Percentiles rank a stretch among this genome's conserved stretches.
Evolutionary conservation across 2,329 filamentous ascomycete species (phyloP).

Genomic region (Colletotrichum sp.): DNA sequence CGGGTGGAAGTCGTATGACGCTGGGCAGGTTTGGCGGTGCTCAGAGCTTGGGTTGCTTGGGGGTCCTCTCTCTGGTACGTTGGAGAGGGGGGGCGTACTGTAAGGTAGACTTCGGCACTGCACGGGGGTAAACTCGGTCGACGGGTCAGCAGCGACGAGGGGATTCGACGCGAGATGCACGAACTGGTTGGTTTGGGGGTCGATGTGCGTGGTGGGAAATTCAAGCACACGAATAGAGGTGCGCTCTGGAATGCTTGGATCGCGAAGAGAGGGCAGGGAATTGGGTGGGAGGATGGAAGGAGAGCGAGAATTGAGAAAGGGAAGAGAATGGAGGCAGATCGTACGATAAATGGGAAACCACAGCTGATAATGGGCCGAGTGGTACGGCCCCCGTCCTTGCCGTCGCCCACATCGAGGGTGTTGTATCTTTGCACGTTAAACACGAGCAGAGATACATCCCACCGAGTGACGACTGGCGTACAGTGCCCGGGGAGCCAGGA

Average conservation of each 20-base stretch:
- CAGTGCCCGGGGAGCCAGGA: background rate
- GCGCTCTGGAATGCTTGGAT: background rate
- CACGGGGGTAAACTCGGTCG: background rate
- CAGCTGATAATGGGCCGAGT: conserved; percentile 19
- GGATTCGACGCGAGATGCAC: conserved; percentile 2
- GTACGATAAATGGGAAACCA: conserved; percentile 23
- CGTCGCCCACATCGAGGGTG: background rate
- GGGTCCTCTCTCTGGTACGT: background rate
- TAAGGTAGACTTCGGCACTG: background rate
- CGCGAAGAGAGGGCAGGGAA: background rate
- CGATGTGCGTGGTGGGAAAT: background rate
- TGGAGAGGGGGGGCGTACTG: background rate
- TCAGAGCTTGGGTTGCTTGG: background rate
- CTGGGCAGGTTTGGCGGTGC: conserved; percentile 7
- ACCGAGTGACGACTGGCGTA: background rate
- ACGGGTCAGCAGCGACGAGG: background rate
- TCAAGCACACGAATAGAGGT: background rate
- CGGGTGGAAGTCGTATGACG: conserved; percentile 16
- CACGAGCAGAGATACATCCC: background rate
- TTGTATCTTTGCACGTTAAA: background rate
- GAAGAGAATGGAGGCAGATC: conserved; percentile 17
- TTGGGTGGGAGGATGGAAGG: background rate
- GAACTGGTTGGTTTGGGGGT: background rate
- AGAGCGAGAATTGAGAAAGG: conserved; percentile 7
- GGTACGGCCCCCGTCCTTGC: conserved; percentile 4